A percentile compares a stretch with the other conserved stretches of the same genome.
Conservation (phyloP, 768 basidiomycete species). For the Collybia mongolica region DNA sequence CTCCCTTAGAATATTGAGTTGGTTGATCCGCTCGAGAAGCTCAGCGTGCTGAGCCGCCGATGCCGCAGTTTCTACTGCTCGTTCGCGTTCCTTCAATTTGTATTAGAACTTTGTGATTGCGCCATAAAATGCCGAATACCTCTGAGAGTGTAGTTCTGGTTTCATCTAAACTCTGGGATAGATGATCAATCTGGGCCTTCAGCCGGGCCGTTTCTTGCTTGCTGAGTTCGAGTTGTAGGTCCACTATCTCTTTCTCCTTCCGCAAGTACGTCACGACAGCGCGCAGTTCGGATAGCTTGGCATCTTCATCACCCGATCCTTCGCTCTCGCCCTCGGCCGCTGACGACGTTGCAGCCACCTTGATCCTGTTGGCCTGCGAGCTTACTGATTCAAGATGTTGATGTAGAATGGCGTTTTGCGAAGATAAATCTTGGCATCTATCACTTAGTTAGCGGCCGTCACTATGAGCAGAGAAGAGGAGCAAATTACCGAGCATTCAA, state of each 20-base stretch:
- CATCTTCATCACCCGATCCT: constrained; percentile 49
- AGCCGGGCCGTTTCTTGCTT: constrained; percentile 72
- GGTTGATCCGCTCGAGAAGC: constrained; percentile 82
- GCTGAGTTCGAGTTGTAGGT: constrained; percentile 81
- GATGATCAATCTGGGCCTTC: constrained; percentile 73
- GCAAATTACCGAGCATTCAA: constrained; percentile 61
- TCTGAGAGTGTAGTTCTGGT: constrained; percentile 68
- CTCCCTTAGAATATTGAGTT: constrained; percentile 82
- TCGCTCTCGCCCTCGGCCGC: constrained; percentile 42
- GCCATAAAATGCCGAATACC: constrained; percentile 30
- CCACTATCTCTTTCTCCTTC: constrained; percentile 91
- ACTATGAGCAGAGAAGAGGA: background rate
- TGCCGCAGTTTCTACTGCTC: constrained; percentile 65
- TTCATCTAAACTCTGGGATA: constrained; percentile 69
- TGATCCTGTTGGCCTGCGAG: constrained; percentile 79
- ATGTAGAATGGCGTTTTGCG: constrained; percentile 77
- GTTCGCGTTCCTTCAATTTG: constrained; percentile 69
- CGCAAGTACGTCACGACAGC: constrained; percentile 80
- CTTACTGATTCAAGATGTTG: constrained; percentile 85
- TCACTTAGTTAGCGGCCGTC: background rate
- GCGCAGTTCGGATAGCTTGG: constrained; percentile 70
- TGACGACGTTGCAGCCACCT: constrained; percentile 57
- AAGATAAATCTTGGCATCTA: constrained; percentile 71
- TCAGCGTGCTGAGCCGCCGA: constrained; percentile 82
- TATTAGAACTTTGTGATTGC: background rate